Percentiles rank a stretch among this genome's conserved stretches.
These are phyloP conservation scores for Pyrenula massariospora DNA, from an alignment of 495 filamentous ascomycete genomes.

Conservation along the genomic window DNA sequence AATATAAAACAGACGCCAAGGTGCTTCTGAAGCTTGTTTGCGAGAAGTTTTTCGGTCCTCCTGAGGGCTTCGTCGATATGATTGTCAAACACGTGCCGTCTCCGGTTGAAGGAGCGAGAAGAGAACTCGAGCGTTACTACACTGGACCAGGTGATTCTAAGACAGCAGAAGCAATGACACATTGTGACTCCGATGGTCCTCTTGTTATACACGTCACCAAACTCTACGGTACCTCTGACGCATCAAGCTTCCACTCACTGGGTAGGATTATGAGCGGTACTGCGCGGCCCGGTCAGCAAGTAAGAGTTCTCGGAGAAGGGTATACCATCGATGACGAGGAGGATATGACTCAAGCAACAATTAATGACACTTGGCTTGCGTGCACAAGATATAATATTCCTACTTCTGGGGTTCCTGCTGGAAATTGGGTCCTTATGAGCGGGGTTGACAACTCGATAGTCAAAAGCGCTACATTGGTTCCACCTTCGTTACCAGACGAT, in stretches of 20 bases:
- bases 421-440: constrained; percentile 84
- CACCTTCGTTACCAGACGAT: constrained; percentile 64
- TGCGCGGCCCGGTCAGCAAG: constrained; percentile 65
- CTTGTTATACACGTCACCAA: constrained; percentile 86
- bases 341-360: constrained; percentile 87
- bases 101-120: constrained; percentile 64
- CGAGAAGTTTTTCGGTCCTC: constrained; percentile 86
- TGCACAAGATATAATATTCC: constrained; percentile 88
- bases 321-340: constrained; percentile 97
- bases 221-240: constrained; percentile 79
- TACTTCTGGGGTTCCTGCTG: constrained; percentile 83
- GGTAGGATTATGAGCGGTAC: constrained; percentile 92
- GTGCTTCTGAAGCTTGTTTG: constrained; percentile 82
- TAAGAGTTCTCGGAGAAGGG: constrained; percentile 87
- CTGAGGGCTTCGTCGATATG: constrained; percentile 93
- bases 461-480: constrained; percentile 92
- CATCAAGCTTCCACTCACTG: constrained; percentile 76
- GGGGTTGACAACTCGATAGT: constrained; percentile 97
- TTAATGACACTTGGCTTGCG: constrained; percentile 83
- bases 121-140: constrained; percentile 74
- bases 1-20: constrained; percentile 81
- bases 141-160: constrained; percentile 90
- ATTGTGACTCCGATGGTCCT: constrained; percentile 82
- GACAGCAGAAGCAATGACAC: constrained; percentile 64
- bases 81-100: constrained; percentile 82